phyloP scores from a whole-genome alignment of 805 yeast species.

The Candida argentea region DNA sequence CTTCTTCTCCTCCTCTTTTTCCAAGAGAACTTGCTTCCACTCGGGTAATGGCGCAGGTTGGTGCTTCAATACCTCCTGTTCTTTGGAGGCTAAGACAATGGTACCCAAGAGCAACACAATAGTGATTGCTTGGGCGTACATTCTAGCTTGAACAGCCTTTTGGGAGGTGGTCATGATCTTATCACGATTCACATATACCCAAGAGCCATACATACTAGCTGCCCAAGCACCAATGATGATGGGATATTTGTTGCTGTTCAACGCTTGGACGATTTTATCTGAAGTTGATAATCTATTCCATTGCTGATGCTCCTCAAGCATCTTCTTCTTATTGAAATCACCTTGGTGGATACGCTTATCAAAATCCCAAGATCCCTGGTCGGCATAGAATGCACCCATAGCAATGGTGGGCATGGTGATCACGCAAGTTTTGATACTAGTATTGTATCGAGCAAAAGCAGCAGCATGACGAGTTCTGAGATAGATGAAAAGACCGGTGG shows the following conservation, averaged over 20 bases:
- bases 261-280: constrained; percentile 20
- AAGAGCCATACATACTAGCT: constrained; percentile 23
- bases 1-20: constrained; percentile 1
- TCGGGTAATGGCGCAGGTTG: constrained; percentile 15
- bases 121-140: constrained; percentile 20
- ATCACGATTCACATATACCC: constrained; percentile 18
- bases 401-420: constrained; percentile 31
- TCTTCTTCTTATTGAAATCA: constrained; percentile 15
- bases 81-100: constrained; percentile 15
- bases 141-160: constrained; percentile 19
- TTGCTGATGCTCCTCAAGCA: constrained; percentile 23
- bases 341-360: constrained; percentile 27
- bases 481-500: constrained; percentile 23
- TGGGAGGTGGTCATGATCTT: constrained; percentile 16
- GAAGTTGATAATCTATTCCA: constrained; percentile 23
- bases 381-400: constrained; percentile 30
- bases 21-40: constrained; percentile 10
- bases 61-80: constrained; percentile 13
- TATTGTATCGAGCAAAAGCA: constrained; percentile 23
- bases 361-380: constrained; percentile 35
- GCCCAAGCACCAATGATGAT: constrained; percentile 29
- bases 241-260: constrained; percentile 26
- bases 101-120: constrained; percentile 18
- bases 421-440: constrained; percentile 29
- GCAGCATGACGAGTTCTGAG: constrained; percentile 23